Percentiles rank a stretch among this genome's conserved stretches.
These are phyloP conservation scores for Talaromyces verruculosus DNA, from an alignment of 2,329 filamentous ascomycete genomes.

Conservation along the genomic window DNA sequence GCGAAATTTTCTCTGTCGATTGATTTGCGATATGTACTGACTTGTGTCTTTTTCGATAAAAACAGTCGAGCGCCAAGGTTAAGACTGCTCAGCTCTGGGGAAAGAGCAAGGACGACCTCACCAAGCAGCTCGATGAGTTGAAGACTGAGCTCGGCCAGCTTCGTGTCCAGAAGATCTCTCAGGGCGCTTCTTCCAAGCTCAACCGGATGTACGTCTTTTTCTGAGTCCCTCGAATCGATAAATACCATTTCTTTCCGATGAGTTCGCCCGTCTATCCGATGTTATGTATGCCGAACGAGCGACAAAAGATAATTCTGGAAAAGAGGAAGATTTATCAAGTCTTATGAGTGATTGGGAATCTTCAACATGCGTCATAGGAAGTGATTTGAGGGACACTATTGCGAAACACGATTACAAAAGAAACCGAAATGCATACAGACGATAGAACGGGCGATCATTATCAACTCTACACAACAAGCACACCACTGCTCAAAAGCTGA, in stretches of 20 bases:
- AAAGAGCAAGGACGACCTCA: slow-evolving; percentile 99
- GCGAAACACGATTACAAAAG: background rate
- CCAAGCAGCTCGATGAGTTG: slow-evolving; percentile 90
- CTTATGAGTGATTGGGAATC: background rate
- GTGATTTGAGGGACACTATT: background rate
- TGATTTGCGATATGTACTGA: slow-evolving; percentile 18
- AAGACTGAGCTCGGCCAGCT: slow-evolving; percentile 96
- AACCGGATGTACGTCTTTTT: slow-evolving; percentile 80
- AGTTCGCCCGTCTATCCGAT: slow-evolving; percentile 9
- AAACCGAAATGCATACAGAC: slow-evolving; percentile 13
- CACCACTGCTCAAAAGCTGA: background rate
- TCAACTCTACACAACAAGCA: background rate
- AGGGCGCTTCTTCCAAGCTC: slow-evolving; percentile 90
- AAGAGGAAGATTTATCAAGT: background rate
- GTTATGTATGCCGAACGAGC: slow-evolving; percentile 17
- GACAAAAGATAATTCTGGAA: slow-evolving; percentile 7
- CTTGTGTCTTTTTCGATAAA: slow-evolving; percentile 11
- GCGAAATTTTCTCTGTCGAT: background rate
- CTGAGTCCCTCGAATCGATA: slow-evolving; percentile 10
- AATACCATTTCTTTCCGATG: background rate
- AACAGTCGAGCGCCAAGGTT: slow-evolving; percentile 69
- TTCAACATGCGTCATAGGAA: background rate
- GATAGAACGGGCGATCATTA: slow-evolving; percentile 9
- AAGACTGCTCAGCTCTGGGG: slow-evolving; percentile 96
- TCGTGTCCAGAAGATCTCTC: slow-evolving; percentile 96